These are phyloP conservation scores for Panus rudis DNA, from an alignment of 768 basidiomycete species.

Conservation along the genomic window DNA sequence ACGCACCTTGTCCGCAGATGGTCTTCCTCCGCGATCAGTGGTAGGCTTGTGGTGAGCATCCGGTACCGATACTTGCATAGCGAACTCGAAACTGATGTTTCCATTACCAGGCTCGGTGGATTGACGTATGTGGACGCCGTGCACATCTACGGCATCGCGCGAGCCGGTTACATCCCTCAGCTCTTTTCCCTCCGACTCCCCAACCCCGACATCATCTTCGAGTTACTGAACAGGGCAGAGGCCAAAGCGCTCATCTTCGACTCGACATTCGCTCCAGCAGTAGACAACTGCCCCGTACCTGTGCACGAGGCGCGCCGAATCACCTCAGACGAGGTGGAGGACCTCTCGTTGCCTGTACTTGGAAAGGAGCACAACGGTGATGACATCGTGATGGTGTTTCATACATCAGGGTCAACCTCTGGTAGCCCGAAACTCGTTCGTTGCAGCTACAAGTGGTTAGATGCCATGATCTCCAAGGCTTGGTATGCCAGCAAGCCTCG, in stretches of 20 bases:
- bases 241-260: constrained; percentile 63
- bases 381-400: constrained; percentile 62
- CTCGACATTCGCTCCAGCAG: constrained; percentile 39
- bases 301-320: constrained; percentile 38
- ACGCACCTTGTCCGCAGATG: constrained; percentile 32
- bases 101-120: constrained; percentile 51
- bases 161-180: constrained; percentile 69
- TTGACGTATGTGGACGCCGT: constrained; percentile 63
- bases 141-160: constrained; percentile 64
- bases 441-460: constrained; percentile 61
- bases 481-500: constrained; percentile 41
- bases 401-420: constrained; percentile 80
- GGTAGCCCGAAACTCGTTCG: constrained; percentile 76
- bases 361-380: constrained; percentile 25
- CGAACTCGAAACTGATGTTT: neutral
- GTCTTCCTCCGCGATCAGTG: constrained; percentile 44
- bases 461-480: constrained; percentile 56
- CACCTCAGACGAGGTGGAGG: constrained; percentile 29
- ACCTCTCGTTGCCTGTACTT: constrained; percentile 37
- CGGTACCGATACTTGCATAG: neutral
- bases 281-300: constrained; percentile 42
- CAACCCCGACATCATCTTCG: constrained; percentile 58
- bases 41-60: constrained; percentile 61
- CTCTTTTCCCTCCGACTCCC: constrained; percentile 69
- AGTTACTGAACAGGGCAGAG: constrained; percentile 50